Evolutionary conservation across 208 protist genomes (phyloP).

Genomic region (Wallacemonas rigidus): DNA sequence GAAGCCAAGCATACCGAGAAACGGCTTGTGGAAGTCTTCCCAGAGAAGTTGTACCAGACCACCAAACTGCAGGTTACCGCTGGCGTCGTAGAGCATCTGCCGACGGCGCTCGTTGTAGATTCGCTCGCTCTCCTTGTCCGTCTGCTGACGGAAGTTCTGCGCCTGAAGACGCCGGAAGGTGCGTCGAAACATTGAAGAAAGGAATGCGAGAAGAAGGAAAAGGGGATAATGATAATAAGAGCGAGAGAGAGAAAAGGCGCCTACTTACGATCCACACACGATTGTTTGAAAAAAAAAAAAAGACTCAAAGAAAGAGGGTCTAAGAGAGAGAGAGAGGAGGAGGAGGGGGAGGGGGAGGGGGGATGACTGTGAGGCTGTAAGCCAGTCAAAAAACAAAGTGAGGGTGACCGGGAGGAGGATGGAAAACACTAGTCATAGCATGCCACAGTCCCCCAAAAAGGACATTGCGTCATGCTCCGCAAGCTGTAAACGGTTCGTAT

Average conservation of each 20-base stretch:
- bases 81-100: slow-evolving; percentile 56
- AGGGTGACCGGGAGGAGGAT: no score
- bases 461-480: no score
- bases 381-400: no score
- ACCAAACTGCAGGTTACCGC: slow-evolving; percentile 53
- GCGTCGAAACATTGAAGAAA: slow-evolving; percentile 53
- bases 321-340: no score
- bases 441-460: no score
- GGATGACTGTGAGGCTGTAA: no score
- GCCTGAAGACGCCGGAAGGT: slow-evolving; percentile 29
- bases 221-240: not conserved
- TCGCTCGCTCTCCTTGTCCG: slow-evolving; percentile 59
- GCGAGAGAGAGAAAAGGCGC: not conserved
- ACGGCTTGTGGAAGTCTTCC: slow-evolving; percentile 57
- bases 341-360: no score
- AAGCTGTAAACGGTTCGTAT: no score
- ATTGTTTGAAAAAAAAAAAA: no score
- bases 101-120: slow-evolving; percentile 61
- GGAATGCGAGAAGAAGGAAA: slow-evolving; percentile 11
- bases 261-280: not conserved
- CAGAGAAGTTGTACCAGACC: slow-evolving; percentile 53
- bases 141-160: slow-evolving; percentile 43
- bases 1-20: slow-evolving; percentile 31
- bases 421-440: no score
- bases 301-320: no score